These are phyloP conservation scores for Elsinoe ampelina DNA, from an alignment of 2,329 filamentous ascomycete genomes.

Conservation along the genomic window DNA sequence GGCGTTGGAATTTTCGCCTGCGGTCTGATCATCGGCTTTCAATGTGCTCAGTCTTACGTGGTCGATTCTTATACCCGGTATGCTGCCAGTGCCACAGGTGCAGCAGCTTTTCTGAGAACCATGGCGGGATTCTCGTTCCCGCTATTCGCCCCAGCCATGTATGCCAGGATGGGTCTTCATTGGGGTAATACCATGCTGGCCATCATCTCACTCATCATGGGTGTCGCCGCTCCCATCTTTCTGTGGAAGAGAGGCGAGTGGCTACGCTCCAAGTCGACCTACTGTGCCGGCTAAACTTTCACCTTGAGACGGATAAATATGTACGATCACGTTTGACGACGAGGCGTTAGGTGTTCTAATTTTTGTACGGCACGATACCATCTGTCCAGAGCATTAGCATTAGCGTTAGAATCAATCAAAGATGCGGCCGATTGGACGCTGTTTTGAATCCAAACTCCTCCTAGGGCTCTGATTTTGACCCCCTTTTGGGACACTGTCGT, in stretches of 20 bases:
- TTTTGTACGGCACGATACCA: neutral
- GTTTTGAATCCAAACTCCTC: neutral
- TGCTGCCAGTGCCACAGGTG: slow-evolving; percentile 44
- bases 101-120: slow-evolving; percentile 46
- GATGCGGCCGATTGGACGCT: neutral
- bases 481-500: neutral
- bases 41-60: slow-evolving; percentile 53
- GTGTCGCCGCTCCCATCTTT: slow-evolving; percentile 7
- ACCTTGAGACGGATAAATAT: neutral
- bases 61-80: slow-evolving; percentile 46
- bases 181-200: slow-evolving; percentile 48
- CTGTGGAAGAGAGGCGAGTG: slow-evolving; percentile 8
- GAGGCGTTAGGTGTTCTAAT: neutral
- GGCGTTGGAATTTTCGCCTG: slow-evolving; percentile 47
- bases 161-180: slow-evolving; percentile 36
- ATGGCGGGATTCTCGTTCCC: slow-evolving; percentile 52
- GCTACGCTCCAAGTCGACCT: slow-evolving; percentile 10
- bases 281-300: slow-evolving; percentile 1
- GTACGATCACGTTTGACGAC: neutral
- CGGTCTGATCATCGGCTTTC: slow-evolving; percentile 49
- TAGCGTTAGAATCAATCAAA: neutral
- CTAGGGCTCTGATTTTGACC: too few relatives aligned
- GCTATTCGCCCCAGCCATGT: slow-evolving; percentile 48
- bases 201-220: slow-evolving; percentile 8
- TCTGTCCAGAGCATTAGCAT: neutral